phyloP scores from a whole-genome alignment of 2,329 filamentous ascomycete species.

The Paecilomyces dactylethromorphus region DNA sequence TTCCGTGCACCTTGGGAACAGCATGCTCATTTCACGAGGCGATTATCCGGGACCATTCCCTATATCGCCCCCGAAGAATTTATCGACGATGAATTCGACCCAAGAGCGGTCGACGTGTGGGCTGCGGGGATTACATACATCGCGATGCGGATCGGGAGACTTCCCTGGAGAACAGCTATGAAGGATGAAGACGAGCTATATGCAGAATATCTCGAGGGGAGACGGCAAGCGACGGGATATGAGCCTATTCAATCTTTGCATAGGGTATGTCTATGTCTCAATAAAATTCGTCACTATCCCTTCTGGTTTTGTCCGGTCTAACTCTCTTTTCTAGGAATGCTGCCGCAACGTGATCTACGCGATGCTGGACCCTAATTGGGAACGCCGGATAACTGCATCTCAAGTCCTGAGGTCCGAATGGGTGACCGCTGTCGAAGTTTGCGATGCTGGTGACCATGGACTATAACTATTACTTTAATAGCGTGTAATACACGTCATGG shows the following conservation, averaged over 20 bases:
- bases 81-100: conserved; percentile 74
- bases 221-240: conserved; percentile 78
- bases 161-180: conserved; percentile 83
- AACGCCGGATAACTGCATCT: conserved; percentile 72
- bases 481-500: too few species aligned
- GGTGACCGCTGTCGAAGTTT: conserved; percentile 83
- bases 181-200: conserved; percentile 87
- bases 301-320: neutral
- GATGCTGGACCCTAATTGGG: conserved; percentile 81
- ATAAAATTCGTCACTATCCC: neutral
- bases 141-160: conserved; percentile 84
- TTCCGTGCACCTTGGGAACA: conserved; percentile 94
- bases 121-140: conserved; percentile 91
- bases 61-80: conserved; percentile 92
- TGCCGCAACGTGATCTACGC: conserved; percentile 91
- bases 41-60: conserved; percentile 81
- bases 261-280: conserved; percentile 55
- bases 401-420: conserved; percentile 88
- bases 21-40: conserved; percentile 83
- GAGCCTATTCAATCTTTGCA: conserved; percentile 80
- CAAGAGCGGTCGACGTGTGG: conserved; percentile 87
- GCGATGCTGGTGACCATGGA: conserved; percentile 80
- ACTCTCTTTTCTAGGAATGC: conserved; percentile 56
- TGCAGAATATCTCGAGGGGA: conserved; percentile 72
- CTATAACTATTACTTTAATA: conserved; percentile 40